Evolutionary conservation across 768 basidiomycete genomes (phyloP).

Genomic region (Pleurotus ostreatus): DNA sequence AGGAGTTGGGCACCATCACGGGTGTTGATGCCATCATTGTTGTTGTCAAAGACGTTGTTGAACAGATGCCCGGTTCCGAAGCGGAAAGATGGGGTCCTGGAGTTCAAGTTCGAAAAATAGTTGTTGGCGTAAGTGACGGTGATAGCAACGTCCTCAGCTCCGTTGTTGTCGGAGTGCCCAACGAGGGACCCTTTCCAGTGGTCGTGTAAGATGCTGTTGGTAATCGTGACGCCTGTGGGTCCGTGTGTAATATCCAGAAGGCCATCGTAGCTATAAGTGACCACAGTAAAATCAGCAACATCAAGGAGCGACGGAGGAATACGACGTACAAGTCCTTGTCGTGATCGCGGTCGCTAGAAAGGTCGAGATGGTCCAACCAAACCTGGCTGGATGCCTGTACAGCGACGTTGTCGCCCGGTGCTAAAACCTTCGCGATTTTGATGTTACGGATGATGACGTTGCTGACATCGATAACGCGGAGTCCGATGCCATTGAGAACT

Average conservation of each 20-base stretch:
- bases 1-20: constrained; percentile 32
- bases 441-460: constrained; percentile 49
- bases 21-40: constrained; percentile 20
- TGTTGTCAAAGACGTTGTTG: constrained; percentile 40
- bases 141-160: constrained; percentile 24
- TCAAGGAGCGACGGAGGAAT: background rate
- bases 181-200: constrained; percentile 45
- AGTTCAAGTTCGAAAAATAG: background rate
- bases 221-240: constrained; percentile 34
- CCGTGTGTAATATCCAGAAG: constrained; percentile 44
- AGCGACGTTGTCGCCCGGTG: constrained; percentile 42
- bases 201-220: constrained; percentile 36
- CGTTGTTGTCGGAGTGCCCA: constrained; percentile 40
- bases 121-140: constrained; percentile 18
- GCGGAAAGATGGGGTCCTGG: constrained; percentile 40
- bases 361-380: constrained; percentile 43
- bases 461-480: constrained; percentile 35
- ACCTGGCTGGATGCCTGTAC: constrained; percentile 35
- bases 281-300: background rate
- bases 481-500: constrained; percentile 43
- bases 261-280: constrained; percentile 36
- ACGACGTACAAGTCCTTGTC: constrained; percentile 34
- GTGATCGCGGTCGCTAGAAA: constrained; percentile 40
- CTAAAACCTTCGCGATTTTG: constrained; percentile 45
- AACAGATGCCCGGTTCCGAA: constrained; percentile 44